Evolutionary conservation across 2,329 filamentous ascomycete species (phyloP).

Genomic region (Lasiodiplodia citricola): DNA sequence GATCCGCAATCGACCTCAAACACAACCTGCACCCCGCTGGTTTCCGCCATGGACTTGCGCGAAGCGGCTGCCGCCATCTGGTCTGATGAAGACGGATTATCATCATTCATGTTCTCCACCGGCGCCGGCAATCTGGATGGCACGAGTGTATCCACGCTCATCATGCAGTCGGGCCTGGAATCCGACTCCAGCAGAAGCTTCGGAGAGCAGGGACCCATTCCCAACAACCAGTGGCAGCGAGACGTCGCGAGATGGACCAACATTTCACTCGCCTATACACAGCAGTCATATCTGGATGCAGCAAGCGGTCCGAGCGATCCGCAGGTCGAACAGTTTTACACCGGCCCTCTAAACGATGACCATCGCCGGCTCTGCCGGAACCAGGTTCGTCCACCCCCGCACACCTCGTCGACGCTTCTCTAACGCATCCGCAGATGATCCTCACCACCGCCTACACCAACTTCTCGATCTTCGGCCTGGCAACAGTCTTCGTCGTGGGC

Average conservation of each 20-base stretch:
- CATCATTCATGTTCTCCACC: neutral
- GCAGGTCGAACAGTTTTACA: neutral
- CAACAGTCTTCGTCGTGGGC: slow-evolving; percentile 32
- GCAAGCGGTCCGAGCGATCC: slow-evolving; percentile 9
- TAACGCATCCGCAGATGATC: slow-evolving; percentile 27
- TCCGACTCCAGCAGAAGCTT: slow-evolving; percentile 5
- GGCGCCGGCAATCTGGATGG: neutral
- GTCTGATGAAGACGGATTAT: neutral
- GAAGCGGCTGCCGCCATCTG: neutral
- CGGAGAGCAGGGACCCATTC: slow-evolving; percentile 20
- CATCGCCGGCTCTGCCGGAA: neutral
- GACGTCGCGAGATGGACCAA: slow-evolving; percentile 28
- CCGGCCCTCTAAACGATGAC: neutral
- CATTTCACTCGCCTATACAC: slow-evolving; percentile 19
- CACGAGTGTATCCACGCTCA: neutral
- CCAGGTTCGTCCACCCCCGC: neutral
- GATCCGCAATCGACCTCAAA: slow-evolving; percentile 1
- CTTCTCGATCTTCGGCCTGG: slow-evolving; percentile 33
- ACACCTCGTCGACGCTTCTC: neutral
- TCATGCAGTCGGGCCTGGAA: neutral
- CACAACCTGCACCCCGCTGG: neutral
- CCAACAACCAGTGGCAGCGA: slow-evolving; percentile 29
- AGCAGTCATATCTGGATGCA: slow-evolving; percentile 22
- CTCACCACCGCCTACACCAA: slow-evolving; percentile 29
- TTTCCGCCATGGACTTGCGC: neutral